These are phyloP conservation scores for Pleurozium schreberi DNA, from an alignment of 225 moss, liverwort and hornwort species.

Conservation along the genomic window DNA sequence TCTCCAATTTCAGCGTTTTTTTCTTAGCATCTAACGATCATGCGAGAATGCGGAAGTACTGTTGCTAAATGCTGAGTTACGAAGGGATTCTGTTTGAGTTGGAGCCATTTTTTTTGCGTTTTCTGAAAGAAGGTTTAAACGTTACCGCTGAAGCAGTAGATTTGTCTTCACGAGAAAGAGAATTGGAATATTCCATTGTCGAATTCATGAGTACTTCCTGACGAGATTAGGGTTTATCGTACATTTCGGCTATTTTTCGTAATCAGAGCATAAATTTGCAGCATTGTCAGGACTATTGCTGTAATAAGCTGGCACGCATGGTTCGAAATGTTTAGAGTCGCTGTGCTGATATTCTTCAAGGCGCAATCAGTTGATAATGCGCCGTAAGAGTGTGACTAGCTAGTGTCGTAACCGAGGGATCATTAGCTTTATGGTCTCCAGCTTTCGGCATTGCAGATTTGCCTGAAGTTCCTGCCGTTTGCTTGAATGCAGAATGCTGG, in stretches of 20 bases:
- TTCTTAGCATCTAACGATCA: neutral
- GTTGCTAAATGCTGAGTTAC: neutral
- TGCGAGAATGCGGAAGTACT: neutral
- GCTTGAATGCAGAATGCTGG: slow-evolving; percentile 17
- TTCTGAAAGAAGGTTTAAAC: neutral
- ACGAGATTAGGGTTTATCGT: neutral
- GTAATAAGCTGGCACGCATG: neutral
- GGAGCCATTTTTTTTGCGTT: neutral
- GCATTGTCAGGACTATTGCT: neutral
- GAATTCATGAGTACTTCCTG: neutral
- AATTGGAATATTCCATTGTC: neutral
- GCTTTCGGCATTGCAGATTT: neutral
- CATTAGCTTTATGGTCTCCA: neutral
- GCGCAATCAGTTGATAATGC: neutral
- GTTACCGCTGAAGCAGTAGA: neutral
- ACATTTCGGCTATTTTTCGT: neutral
- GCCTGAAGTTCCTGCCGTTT: neutral
- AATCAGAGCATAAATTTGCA: neutral
- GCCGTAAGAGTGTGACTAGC: neutral
- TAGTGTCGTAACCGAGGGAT: neutral
- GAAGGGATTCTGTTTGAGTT: neutral
- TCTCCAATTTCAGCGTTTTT: neutral
- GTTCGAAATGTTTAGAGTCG: neutral
- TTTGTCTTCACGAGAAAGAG: neutral
- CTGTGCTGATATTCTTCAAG: neutral